Base-by-base conservation (phyloP, 1,284 basidiomycete species). In the Ceratobasidium sp. region DNA sequence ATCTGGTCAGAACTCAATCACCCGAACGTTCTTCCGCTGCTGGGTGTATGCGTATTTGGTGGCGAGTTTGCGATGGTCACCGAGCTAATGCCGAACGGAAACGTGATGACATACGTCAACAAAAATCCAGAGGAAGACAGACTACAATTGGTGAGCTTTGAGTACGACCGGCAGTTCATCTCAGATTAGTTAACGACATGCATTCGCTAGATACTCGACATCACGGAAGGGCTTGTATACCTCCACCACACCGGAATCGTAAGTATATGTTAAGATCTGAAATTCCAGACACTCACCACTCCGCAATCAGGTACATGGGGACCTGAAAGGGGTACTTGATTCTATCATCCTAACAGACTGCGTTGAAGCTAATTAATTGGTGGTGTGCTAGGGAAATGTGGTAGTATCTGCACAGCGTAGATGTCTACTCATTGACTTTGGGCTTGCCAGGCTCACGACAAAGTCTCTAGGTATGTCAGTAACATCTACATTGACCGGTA, bases 11-110 rank as follows among this genome's bases (percentile, higher is more conserved):
- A 51, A 51, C 24, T 51, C 19, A 17, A 51, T 24, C 50, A 51
- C 19, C 50, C 24, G 19, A 51, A 51, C 24, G 50, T 51, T 6
- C 50, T 51, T 51, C 19, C 6, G 24, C 24, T 51, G 24, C 15
- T 51, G 19, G 50, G 50, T 24, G 19, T 51, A 51, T 51, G 50
- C 50, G 50, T 51, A 51, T 24, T 51, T n/a, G 50, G 19, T 51
- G 50, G 24, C 6, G 19, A 24, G 15, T n/a, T 51, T 51, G 50
- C 19, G 24, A 51, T 51, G 50, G 19, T 51, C 17, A n/a, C 50
- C 19, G 50, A 51, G 19, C 24, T 19, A 17, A 51, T 51, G 50
- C 50, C 50, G 19, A 51, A 51, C 19, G 50, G 19, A 51, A 51
- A 4, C 19, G 19, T 51, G 19, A 24, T 7, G 19, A 24, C 5